These are phyloP conservation scores for Geotrichum armillariae DNA, from an alignment of 1,139 yeast species.

Conservation along the genomic window DNA sequence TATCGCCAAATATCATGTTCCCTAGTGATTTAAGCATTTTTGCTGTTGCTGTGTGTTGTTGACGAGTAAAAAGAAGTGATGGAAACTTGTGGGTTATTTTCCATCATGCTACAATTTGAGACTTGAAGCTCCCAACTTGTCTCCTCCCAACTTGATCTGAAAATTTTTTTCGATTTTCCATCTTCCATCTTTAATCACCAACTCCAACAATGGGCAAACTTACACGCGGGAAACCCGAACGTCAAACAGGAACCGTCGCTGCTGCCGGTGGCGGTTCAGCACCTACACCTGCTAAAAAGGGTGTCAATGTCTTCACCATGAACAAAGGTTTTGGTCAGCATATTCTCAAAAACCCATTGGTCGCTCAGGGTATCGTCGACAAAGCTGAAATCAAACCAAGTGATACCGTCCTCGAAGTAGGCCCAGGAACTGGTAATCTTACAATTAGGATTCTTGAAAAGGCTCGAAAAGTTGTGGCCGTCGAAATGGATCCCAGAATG, in stretches of 20 bases:
- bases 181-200: no score
- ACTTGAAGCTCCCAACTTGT: no score
- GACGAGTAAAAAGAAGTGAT: no score
- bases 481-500: constrained; percentile 99
- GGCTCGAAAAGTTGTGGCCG: constrained; percentile 89
- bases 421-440: constrained; percentile 99
- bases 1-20: constrained; percentile 16
- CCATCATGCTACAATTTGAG: no score
- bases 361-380: constrained; percentile 97
- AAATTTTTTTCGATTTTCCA: constrained; percentile 3
- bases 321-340: constrained; percentile 98
- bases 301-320: constrained; percentile 71
- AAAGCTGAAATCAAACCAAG: constrained; percentile 92
- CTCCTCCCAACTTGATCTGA: no score
- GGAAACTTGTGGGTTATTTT: no score
- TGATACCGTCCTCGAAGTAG: constrained; percentile 92
- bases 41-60: not conserved
- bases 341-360: constrained; percentile 90
- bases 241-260: constrained; percentile 12
- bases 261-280: constrained; percentile 16
- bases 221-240: constrained; percentile 15
- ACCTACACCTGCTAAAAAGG: constrained; percentile 15
- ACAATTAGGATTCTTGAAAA: constrained; percentile 91
- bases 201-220: constrained; percentile 14
- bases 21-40: constrained; percentile 17